These are phyloP conservation scores for Aspergillus candidus DNA, from an alignment of 2,329 filamentous ascomycete genomes.

Conservation along the genomic window DNA sequence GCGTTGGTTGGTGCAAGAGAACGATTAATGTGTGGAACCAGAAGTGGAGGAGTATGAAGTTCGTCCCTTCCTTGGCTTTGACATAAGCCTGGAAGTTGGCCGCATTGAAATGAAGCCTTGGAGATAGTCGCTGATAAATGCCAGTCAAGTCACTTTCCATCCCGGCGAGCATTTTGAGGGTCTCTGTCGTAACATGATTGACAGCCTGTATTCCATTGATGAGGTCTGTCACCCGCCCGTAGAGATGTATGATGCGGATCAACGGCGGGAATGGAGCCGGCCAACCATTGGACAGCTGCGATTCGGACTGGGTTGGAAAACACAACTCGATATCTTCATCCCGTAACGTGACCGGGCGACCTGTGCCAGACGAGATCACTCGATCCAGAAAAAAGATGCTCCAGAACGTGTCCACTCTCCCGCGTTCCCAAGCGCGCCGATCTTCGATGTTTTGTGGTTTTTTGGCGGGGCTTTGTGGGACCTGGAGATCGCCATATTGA, in stretches of 20 bases:
- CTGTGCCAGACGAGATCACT: conserved; percentile 81
- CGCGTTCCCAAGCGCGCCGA: conserved; percentile 64
- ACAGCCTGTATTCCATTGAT: conserved; percentile 73
- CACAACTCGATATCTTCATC: conserved; percentile 80
- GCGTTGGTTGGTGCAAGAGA: conserved; percentile 73
- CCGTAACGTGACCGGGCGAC: conserved; percentile 72
- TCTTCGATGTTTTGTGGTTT: conserved; percentile 46
- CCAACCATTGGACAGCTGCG: conserved; percentile 55
- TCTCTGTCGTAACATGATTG: conserved; percentile 68
- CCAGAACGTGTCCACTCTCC: conserved; percentile 84
- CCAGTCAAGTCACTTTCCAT: conserved; percentile 75
- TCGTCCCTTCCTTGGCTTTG: conserved; percentile 72
- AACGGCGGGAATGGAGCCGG: conserved; percentile 74
- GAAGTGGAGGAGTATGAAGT: conserved; percentile 78
- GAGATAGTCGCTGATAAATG: conserved; percentile 68
- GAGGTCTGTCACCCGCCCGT: conserved; percentile 76
- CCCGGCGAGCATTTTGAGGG: conserved; percentile 62
- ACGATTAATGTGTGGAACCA: conserved; percentile 88
- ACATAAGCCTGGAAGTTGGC: conserved; percentile 82
- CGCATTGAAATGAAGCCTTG: conserved; percentile 73
- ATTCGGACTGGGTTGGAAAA: conserved; percentile 55
- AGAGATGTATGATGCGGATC: conserved; percentile 77
- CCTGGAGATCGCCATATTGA: conserved; percentile 40
- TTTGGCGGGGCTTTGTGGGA: conserved; percentile 18
- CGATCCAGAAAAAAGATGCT: conserved; percentile 82